Evolutionary conservation across 2,329 filamentous ascomycete genomes (phyloP).

Genomic region (Colletotrichum sp.): DNA sequence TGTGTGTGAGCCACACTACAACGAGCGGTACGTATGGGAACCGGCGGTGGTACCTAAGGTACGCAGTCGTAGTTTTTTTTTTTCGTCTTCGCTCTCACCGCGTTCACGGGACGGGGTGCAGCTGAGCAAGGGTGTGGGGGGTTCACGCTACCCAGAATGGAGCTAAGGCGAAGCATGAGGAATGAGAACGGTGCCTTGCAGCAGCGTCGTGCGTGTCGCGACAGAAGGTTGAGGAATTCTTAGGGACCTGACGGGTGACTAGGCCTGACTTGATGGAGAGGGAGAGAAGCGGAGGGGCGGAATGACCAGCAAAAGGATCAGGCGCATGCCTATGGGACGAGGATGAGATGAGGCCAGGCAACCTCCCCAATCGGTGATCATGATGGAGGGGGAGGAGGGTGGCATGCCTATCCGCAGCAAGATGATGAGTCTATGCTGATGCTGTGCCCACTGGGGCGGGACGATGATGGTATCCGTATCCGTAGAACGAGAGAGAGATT

Average conservation of each 20-base stretch:
- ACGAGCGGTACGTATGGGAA: background rate
- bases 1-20: background rate
- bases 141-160: background rate
- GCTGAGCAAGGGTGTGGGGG: background rate
- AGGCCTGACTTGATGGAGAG: background rate
- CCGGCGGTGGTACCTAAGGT: background rate
- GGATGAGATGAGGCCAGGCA: background rate
- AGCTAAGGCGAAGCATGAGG: background rate
- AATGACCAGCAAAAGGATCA: slow-evolving; percentile 5
- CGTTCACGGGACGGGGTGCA: background rate
- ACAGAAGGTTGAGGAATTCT: background rate
- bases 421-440: background rate
- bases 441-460: background rate
- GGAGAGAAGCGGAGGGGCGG: background rate
- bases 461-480: background rate
- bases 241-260: background rate
- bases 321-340: background rate
- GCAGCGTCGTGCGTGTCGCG: background rate
- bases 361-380: background rate
- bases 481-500: background rate
- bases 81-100: background rate
- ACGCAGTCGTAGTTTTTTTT: no score
- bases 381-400: background rate
- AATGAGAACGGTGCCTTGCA: background rate
- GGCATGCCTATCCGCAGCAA: slow-evolving; percentile 7